Base-by-base conservation (phyloP, 2,329 filamentous ascomycete species). In the Hymenoscyphus linearis region DNA sequence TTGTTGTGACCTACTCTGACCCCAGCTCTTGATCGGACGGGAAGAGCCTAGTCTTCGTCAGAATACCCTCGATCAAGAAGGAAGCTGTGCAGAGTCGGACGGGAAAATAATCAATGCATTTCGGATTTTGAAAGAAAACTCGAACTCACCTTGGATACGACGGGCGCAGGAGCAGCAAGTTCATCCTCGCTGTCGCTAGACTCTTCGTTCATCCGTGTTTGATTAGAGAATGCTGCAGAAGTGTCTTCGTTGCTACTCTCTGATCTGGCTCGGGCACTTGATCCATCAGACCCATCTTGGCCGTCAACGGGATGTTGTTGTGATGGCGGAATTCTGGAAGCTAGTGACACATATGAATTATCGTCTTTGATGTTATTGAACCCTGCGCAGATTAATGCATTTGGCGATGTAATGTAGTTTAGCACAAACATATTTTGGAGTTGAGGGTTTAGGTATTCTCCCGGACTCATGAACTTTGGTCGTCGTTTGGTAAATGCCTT, bases 371-470 rank as follows among this genome's bases (percentile, higher is more conserved):
- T 75, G 2, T 76, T 77, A 25, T 83, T 83, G 83, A 87, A 93
- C 0, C 89, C 90, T 3, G 85, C 87, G 0, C 90, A 88, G 12
- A 96, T 78, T 22, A 80, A 75, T 26, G 86, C 82, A 25, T 81
- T 81, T 1, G 76, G 74, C 9, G 72, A 69, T 25, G 77, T 74
- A 63, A 88, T 85, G 69, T 89, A 89, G 71, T 86, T 85, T 66
- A 96, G 76, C 14, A 89, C 85, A 71, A 98, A 98, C 16, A 97
- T 77, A 61, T 85, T 87, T 70, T 86, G 88, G 44, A 90, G 78
- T 22, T 79, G 76, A 1, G 83, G 77, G 0, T 84, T 82, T 26
- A 98, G 82, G 64, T 84, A 86, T 59, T 74, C 78, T 61, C 72
- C 77, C 67, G 75, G 81, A 66, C 77, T 76, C 65, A 77, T 79